These are phyloP conservation scores for Fusarium cyanostomum DNA, from an alignment of 2,329 filamentous ascomycete species.

Conservation along the genomic window DNA sequence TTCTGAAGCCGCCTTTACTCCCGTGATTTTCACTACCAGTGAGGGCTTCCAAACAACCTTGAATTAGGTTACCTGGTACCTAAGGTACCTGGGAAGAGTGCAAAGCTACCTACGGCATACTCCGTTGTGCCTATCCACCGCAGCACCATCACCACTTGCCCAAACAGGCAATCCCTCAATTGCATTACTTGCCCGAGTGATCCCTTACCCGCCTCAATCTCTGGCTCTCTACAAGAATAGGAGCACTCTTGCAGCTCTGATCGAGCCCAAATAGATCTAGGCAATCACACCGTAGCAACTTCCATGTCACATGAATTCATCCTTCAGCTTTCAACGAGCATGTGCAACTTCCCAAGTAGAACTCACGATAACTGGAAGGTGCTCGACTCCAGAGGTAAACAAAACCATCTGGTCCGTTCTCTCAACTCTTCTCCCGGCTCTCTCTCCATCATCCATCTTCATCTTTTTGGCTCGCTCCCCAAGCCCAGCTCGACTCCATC, in stretches of 20 bases:
- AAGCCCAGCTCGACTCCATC: neutral
- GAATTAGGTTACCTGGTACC: no score
- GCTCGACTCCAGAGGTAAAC: neutral
- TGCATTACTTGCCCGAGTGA: neutral
- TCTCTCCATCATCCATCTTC: constrained; percentile 17
- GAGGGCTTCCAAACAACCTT: no score
- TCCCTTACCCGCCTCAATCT: neutral
- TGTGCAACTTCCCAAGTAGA: constrained; percentile 9
- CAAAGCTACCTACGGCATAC: no score
- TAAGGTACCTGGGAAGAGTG: no score
- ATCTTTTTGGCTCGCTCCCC: constrained; percentile 8
- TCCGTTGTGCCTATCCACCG: neutral
- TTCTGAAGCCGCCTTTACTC: no score
- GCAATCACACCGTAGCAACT: neutral
- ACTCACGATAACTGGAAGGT: constrained; percentile 4
- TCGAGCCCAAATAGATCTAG: neutral
- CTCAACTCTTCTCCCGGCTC: neutral
- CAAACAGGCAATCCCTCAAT: neutral
- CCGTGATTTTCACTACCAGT: no score
- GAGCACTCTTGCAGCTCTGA: neutral
- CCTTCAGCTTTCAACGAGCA: neutral
- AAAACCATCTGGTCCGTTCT: constrained; percentile 1
- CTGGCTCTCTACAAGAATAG: neutral
- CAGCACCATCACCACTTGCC: neutral
- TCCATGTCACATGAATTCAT: neutral